These are phyloP conservation scores for Pseudocercospora musae DNA, from an alignment of 2,329 filamentous ascomycete species.

Conservation along the genomic window DNA sequence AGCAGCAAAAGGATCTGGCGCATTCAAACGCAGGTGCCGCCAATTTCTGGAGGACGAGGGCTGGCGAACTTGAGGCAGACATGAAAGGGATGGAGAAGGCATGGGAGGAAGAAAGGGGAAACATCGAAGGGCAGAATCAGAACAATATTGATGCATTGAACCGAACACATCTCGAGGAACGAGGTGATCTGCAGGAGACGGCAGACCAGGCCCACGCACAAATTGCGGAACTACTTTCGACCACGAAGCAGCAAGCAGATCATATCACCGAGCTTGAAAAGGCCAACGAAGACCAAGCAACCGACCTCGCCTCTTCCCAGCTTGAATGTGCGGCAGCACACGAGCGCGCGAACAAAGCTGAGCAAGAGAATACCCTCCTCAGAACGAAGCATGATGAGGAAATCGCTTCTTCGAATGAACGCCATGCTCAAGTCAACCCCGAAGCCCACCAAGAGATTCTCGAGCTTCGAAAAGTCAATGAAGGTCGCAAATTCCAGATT, in stretches of 20 bases:
- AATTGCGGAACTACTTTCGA: too few species aligned
- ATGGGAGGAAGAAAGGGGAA: not conserved
- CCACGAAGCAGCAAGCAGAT: too few species aligned
- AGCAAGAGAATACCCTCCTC: too few species aligned
- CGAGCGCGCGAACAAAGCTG: too few species aligned
- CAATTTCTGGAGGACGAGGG: not conserved
- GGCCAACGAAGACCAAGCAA: too few species aligned
- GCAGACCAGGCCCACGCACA: not conserved
- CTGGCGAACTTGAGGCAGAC: not conserved
- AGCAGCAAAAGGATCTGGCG: not conserved
- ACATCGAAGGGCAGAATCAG: not conserved
- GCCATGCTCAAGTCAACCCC: too few species aligned
- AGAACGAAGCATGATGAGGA: too few species aligned
- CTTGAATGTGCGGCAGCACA: too few species aligned
- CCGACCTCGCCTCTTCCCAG: too few species aligned
- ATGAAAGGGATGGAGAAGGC: not conserved
- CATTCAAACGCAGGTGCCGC: not conserved
- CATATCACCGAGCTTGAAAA: too few species aligned
- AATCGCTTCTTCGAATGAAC: too few species aligned
- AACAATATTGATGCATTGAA: not conserved
- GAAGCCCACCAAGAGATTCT: too few species aligned
- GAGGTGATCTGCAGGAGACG: not conserved
- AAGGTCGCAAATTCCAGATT: not conserved
- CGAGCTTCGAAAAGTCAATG: not conserved
- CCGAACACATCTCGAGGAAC: not conserved